Evolutionary conservation across 129 eudicot species (phyloP).

Genomic region (Tagetes patula): DNA sequence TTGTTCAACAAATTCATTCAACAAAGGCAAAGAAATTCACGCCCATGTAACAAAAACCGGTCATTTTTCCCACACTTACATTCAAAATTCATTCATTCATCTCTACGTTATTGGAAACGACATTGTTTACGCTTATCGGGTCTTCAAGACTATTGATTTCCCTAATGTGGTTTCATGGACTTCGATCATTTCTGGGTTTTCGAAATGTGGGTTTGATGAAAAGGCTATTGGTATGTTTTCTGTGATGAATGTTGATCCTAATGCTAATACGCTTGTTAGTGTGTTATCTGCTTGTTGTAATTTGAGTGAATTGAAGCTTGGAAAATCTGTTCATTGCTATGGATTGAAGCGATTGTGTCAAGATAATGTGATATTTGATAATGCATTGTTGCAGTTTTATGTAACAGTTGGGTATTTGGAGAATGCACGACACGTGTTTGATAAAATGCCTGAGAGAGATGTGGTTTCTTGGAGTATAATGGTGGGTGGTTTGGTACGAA

Average conservation of each 20-base stretch:
- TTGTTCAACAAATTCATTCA: slow-evolving; percentile 21
- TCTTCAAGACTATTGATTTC: slow-evolving; percentile 17
- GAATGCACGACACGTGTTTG: slow-evolving; percentile 31
- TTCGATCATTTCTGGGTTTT: slow-evolving; percentile 40
- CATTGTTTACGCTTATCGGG: slow-evolving; percentile 27
- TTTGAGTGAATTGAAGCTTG: slow-evolving; percentile 21
- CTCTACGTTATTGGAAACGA: slow-evolving; percentile 35
- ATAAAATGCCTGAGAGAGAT: slow-evolving; percentile 35
- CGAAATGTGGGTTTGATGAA: slow-evolving; percentile 39
- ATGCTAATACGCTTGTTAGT: slow-evolving; percentile 38
- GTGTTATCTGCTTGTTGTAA: slow-evolving; percentile 41
- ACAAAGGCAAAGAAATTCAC: slow-evolving; percentile 44
- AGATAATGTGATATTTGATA: slow-evolving; percentile 27
- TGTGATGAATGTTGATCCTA: slow-evolving; percentile 39
- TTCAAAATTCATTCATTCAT: slow-evolving; percentile 37
- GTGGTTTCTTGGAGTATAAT: slow-evolving; percentile 43
- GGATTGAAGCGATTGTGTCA: slow-evolving; percentile 22
- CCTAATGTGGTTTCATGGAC: slow-evolving; percentile 50
- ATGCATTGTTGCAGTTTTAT: slow-evolving; percentile 39
- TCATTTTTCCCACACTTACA: slow-evolving; percentile 34
- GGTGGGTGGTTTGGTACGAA: slow-evolving; percentile 41
- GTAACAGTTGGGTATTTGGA: slow-evolving; percentile 33
- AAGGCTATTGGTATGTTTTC: slow-evolving; percentile 35
- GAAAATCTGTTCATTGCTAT: slow-evolving; percentile 41
- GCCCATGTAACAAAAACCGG: slow-evolving; percentile 34